A percentile compares a stretch with the other conserved stretches of the same genome.
These are phyloP conservation scores for Echinosophora koreensis DNA, from an alignment of 306 rosid genomes.

Conservation along the genomic window DNA sequence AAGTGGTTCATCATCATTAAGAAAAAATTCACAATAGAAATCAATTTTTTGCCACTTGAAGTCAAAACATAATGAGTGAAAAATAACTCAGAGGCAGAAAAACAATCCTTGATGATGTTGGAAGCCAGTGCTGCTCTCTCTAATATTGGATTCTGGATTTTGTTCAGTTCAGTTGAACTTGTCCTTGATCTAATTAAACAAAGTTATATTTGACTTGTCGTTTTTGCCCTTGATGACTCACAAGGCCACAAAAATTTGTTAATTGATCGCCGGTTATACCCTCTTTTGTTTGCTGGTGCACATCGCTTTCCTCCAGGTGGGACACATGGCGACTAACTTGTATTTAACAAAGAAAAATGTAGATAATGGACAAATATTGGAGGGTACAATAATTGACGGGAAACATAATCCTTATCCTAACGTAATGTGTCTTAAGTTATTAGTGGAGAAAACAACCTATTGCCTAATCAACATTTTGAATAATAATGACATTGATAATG, in stretches of 20 bases:
- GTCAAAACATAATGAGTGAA: conserved; percentile 35
- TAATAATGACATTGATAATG: neutral
- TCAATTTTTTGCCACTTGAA: conserved; percentile 38
- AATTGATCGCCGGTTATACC: conserved; percentile 23
- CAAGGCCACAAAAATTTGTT: conserved; percentile 49
- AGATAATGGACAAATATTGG: conserved; percentile 46
- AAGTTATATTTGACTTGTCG: conserved; percentile 41
- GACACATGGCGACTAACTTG: conserved; percentile 49
- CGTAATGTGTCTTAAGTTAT: conserved; percentile 30
- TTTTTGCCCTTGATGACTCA: conserved; percentile 60
- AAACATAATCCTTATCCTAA: conserved; percentile 57
- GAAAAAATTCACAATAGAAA: neutral
- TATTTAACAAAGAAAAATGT: conserved; percentile 32
- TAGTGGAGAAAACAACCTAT: conserved; percentile 32
- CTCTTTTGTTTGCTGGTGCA: conserved; percentile 38
- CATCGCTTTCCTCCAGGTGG: conserved; percentile 57
- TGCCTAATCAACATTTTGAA: conserved; percentile 23
- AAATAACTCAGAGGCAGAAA: conserved; percentile 17
- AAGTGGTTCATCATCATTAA: conserved; percentile 27
- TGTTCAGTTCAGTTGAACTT: conserved; percentile 32
- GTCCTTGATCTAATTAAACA: conserved; percentile 32
- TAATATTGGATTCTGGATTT: conserved; percentile 35
- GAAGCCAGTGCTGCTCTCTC: conserved; percentile 20
- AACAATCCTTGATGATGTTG: conserved; percentile 15
- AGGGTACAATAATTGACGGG: conserved; percentile 16